Conservation (phyloP, 306 rosid species). For the Rosa lucieae region DNA sequence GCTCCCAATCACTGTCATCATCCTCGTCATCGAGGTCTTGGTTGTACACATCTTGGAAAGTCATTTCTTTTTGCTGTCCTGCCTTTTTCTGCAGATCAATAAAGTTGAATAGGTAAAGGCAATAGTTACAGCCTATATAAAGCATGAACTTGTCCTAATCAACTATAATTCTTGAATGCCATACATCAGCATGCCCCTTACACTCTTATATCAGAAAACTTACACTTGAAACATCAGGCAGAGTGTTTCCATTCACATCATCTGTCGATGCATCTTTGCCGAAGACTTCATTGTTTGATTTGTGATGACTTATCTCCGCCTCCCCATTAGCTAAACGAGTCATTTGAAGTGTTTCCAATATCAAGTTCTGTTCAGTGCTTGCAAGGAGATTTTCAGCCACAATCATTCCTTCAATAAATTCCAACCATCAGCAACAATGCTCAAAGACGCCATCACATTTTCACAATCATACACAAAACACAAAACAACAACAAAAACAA, state of each 20-base stretch:
- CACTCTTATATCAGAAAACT: background rate
- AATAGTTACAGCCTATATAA: background rate
- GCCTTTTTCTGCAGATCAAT: conserved; percentile 19
- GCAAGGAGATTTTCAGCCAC: conserved; percentile 33
- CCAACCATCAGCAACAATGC: conserved; percentile 9
- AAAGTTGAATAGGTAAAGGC: background rate
- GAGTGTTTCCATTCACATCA: conserved; percentile 9
- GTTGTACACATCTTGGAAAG: conserved; percentile 66
- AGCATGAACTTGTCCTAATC: background rate
- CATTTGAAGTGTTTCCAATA: conserved; percentile 37
- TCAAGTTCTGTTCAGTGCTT: conserved; percentile 32
- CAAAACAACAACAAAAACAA: background rate
- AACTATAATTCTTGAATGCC: background rate
- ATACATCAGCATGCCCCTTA: background rate
- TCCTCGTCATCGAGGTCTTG: conserved; percentile 60
- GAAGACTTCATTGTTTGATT: conserved; percentile 36
- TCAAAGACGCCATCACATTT: background rate
- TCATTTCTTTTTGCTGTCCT: conserved; percentile 57
- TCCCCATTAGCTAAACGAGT: conserved; percentile 46
- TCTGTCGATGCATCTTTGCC: conserved; percentile 27
- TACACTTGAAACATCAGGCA: conserved; percentile 25
- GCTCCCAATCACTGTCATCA: conserved; percentile 88
- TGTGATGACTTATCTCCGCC: conserved; percentile 49
- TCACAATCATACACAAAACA: background rate
- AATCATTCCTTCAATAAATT: conserved; percentile 34